Evolutionary conservation across 2,329 filamentous ascomycete genomes (phyloP), one percentile per base, ranked within the genome.

Genomic region (Chrysoporthe austroafricana): DNA sequence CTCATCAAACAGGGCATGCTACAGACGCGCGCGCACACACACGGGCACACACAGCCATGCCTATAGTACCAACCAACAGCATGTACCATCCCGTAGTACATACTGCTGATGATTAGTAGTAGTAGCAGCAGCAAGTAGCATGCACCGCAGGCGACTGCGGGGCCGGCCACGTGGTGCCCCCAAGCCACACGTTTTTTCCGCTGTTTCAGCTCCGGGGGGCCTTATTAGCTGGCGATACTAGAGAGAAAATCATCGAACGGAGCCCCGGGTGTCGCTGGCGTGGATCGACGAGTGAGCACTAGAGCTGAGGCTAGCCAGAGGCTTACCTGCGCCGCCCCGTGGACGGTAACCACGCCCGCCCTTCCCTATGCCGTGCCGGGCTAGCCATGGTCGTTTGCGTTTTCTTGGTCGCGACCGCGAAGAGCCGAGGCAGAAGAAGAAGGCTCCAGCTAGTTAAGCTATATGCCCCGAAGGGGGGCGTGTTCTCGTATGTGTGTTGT

Each of bases 121-220:
- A 26, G 2, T 26, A 26, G 26, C 2, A 26, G 26, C 2, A 26
- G 26, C 26, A 26, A 26, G 26, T 26, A 26, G 26, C 26, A 26
- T 26, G 26, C 26, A 26, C 26, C 26, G 26, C 26, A 26, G 26
- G 26, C 26, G 26, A 26, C 26, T 66, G 67, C 69, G 69, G 69
- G 67, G 54, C 26, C 62, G 52, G 66, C 70, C 70, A 71, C 70
- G 69, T 71, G 70, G 70, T 63, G 50, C 18, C 21, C 34, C 43
- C 59, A 62, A 60, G 65, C 68, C 65, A 67, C 65, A 69, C 60
- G 61, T 66, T 60, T 50, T 43, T 46, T 46, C 13, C 62, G 34
- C 56, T 57, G 43, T 67, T 60, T 64, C 61, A 63, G 36, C 9
- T 58, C 18, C 56, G 21, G 21, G 21, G 14, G 13, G 5, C 54